Evolutionary conservation across 192 early-diverging fungal species (phyloP).

Genomic region (Entomortierella beljakovae): DNA sequence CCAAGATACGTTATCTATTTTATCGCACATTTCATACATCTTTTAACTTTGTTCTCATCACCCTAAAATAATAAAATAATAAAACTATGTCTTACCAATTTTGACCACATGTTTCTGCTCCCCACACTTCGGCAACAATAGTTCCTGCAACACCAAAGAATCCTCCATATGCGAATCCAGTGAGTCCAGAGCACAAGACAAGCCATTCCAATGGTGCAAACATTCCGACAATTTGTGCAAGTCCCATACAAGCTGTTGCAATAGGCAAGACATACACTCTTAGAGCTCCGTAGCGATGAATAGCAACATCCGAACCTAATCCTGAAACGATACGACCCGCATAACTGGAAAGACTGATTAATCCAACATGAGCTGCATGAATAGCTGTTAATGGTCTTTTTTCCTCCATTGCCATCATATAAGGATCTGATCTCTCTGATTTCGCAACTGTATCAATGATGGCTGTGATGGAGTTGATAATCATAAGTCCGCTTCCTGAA

Average conservation of each 20-base stretch:
- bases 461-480: constrained; percentile 48
- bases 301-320: constrained; percentile 35
- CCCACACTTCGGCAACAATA: constrained; percentile 52
- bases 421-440: not conserved
- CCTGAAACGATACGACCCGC: constrained; percentile 14
- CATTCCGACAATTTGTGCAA: constrained; percentile 34
- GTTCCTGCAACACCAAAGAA: constrained; percentile 50
- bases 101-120: constrained; percentile 41
- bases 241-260: constrained; percentile 24
- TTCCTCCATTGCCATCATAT: not conserved
- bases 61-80: too few relatives aligned
- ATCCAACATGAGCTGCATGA: constrained; percentile 23
- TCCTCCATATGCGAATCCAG: constrained; percentile 42
- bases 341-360: constrained; percentile 50
- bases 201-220: constrained; percentile 33
- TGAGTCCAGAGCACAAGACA: constrained; percentile 22
- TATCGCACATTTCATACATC: too few relatives aligned
- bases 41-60: not conserved
- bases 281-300: constrained; percentile 14
- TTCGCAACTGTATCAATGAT: constrained; percentile 36
- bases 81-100: constrained; percentile 27
- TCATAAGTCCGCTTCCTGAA: constrained; percentile 44
- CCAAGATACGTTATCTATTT: too few relatives aligned
- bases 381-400: constrained; percentile 22
- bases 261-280: constrained; percentile 25